Conservation (phyloP, 495 filamentous ascomycete species). For the Penicillium pulvis region DNA sequence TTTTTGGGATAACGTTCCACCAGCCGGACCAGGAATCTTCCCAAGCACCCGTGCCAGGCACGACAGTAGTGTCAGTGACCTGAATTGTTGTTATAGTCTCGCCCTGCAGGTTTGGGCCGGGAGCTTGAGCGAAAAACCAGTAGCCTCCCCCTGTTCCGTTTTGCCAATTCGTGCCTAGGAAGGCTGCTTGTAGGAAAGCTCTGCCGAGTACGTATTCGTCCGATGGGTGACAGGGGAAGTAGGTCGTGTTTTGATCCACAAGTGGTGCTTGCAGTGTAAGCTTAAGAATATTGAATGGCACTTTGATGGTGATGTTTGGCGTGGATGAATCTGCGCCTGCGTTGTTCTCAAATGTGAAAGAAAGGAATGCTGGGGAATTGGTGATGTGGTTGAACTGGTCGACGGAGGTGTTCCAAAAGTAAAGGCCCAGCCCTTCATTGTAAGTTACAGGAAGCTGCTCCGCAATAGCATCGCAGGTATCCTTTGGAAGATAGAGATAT, state of each 20-base stretch:
- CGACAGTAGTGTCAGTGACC: background rate
- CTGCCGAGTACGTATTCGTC: conserved; percentile 47
- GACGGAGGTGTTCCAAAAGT: conserved; percentile 51
- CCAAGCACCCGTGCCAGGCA: background rate
- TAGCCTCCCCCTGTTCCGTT: conserved; percentile 25
- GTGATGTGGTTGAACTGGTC: conserved; percentile 45
- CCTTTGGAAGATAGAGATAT: conserved; percentile 51
- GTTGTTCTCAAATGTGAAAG: conserved; percentile 48
- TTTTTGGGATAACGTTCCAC: conserved; percentile 3
- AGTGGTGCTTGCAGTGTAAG: conserved; percentile 53
- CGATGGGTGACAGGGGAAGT: conserved; percentile 54
- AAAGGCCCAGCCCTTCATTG: conserved; percentile 41
- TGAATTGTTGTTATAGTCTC: background rate
- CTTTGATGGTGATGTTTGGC: conserved; percentile 49
- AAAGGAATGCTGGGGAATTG: conserved; percentile 49
- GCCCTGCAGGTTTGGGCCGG: conserved; percentile 36
- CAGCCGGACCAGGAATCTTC: background rate
- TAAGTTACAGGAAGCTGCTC: conserved; percentile 47
- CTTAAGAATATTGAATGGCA: conserved; percentile 55
- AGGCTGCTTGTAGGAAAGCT: conserved; percentile 60
- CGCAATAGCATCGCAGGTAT: conserved; percentile 53
- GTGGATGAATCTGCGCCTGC: conserved; percentile 15
- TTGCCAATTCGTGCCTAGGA: conserved; percentile 53
- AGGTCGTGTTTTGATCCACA: conserved; percentile 41
- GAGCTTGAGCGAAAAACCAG: conserved; percentile 55